Evolutionary conservation across 139 green algal species (phyloP).

Genomic region (Pleodorina starrii): DNA sequence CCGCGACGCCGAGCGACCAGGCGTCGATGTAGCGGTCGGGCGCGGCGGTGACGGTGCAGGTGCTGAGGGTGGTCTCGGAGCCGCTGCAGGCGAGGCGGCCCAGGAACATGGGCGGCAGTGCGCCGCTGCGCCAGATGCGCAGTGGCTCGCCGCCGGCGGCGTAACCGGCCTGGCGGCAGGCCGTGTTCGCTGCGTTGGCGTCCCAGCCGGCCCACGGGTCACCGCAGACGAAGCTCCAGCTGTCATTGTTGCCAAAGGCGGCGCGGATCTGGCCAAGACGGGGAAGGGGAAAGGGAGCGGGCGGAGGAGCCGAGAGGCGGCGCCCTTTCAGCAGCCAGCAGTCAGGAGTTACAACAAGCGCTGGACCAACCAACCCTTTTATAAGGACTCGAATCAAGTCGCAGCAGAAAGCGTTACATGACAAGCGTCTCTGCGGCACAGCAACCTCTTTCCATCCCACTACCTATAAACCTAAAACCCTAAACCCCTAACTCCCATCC

Average conservation of each 20-base stretch:
- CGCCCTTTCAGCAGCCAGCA: too few species aligned
- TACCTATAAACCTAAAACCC: too few species aligned
- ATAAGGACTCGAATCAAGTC: too few species aligned
- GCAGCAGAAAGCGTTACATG: too few species aligned
- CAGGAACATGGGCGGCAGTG: constrained; percentile 5
- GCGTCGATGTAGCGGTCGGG: neutral
- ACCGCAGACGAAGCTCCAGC: constrained; percentile 31
- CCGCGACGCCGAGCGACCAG: neutral
- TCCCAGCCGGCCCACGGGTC: constrained; percentile 38
- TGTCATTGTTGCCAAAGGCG: neutral
- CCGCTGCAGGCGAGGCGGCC: neutral
- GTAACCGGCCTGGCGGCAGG: constrained; percentile 32
- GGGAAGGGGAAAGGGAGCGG: neutral
- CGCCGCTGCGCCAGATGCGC: neutral
- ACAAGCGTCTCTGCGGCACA: too few species aligned
- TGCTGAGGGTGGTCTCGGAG: neutral
- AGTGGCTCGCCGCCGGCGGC: constrained; percentile 5
- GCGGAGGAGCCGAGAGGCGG: neutral
- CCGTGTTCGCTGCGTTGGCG: neutral
- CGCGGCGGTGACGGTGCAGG: neutral
- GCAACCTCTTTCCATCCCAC: too few species aligned
- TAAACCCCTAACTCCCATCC: too few species aligned
- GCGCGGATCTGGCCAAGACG: neutral
- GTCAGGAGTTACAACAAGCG: too few species aligned
- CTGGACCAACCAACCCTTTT: too few species aligned